Percentiles rank a stretch among this genome's conserved stretches.
phyloP scores from a whole-genome alignment of 805 yeast genomes.

The Scheffersomyces stipitis region DNA sequence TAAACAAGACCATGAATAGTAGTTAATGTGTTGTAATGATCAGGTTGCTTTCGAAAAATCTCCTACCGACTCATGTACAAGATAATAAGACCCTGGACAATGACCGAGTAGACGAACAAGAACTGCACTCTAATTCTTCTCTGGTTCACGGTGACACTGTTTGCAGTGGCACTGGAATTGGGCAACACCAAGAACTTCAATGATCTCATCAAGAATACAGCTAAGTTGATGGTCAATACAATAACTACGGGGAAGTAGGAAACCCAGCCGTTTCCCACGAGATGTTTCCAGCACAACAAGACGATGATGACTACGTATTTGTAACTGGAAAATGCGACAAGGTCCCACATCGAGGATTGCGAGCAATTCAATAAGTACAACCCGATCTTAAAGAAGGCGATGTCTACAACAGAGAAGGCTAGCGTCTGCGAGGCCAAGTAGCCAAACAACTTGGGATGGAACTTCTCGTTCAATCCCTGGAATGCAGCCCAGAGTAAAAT shows the following conservation, averaged over 20 bases:
- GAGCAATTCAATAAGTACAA: conserved; percentile 76
- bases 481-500: conserved; percentile 79
- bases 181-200: conserved; percentile 69
- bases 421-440: conserved; percentile 81
- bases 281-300: conserved; percentile 52
- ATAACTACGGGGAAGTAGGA: conserved; percentile 35
- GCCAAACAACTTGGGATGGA: conserved; percentile 92
- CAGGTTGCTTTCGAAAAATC: too few relatives aligned
- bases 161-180: conserved; percentile 39
- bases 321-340: conserved; percentile 89
- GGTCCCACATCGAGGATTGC: conserved; percentile 66
- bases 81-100: conserved; percentile 73
- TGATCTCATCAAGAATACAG: conserved; percentile 66
- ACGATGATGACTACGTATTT: conserved; percentile 80
- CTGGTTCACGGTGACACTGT: conserved; percentile 62
- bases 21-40: too few relatives aligned
- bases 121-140: conserved; percentile 84
- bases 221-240: conserved; percentile 44
- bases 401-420: conserved; percentile 78
- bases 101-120: conserved; percentile 78
- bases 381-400: conserved; percentile 73
- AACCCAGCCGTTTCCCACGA: conserved; percentile 35
- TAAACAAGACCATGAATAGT: too few relatives aligned
- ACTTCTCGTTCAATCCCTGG: conserved; percentile 83
- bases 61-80: conserved; percentile 58